Conservation (phyloP, 192 early-diverging fungal species). For the Irineochytrium annulatum region DNA sequence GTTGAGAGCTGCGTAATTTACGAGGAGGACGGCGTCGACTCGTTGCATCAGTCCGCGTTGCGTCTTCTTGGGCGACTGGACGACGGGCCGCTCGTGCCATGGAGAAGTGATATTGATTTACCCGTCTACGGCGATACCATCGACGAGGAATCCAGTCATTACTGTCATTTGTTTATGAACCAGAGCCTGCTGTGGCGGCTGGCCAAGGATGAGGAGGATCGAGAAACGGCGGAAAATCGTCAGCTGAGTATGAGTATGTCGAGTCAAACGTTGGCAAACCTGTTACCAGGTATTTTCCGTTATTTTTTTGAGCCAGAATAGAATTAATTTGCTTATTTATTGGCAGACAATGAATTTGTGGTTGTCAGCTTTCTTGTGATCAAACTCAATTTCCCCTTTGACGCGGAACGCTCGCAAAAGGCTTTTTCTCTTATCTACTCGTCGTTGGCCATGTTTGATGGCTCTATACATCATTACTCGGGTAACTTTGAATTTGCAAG, state of each 20-base stretch:
- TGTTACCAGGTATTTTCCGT: neutral
- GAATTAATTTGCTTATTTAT: neutral
- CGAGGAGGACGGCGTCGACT: too few relatives aligned
- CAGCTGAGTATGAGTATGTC: neutral
- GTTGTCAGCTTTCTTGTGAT: neutral
- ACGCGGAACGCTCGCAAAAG: neutral
- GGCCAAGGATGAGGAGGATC: neutral
- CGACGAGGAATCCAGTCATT: too few relatives aligned
- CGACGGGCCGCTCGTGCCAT: too few relatives aligned
- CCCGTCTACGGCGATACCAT: too few relatives aligned
- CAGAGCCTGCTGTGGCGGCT: neutral
- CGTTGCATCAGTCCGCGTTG: too few relatives aligned
- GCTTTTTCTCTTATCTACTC: neutral
- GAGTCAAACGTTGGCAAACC: too few relatives aligned
- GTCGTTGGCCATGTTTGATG: neutral
- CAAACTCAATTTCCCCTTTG: neutral
- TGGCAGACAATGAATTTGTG: neutral
- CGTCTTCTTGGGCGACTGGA: too few relatives aligned
- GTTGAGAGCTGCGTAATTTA: too few relatives aligned
- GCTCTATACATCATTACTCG: neutral
- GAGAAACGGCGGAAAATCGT: neutral
- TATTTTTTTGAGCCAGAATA: neutral
- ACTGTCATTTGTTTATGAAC: too few relatives aligned
- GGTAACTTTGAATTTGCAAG: neutral
- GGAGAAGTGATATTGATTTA: too few relatives aligned